These are phyloP conservation scores for Pseudogymnoascus sp. DNA, from an alignment of 2,329 filamentous ascomycete species.

Conservation along the genomic window DNA sequence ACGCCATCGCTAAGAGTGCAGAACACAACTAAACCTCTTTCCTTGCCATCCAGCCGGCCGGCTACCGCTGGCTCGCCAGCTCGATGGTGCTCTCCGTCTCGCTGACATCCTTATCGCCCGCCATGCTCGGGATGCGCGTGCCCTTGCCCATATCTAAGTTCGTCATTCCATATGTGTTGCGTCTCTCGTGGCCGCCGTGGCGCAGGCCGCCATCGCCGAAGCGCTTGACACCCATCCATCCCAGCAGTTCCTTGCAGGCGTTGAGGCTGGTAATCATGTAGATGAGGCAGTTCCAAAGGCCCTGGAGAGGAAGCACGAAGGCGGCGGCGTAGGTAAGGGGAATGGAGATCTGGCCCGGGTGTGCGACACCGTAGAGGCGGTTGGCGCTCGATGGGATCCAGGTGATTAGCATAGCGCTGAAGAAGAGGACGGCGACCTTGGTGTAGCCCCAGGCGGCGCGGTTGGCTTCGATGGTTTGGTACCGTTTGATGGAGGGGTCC, in stretches of 20 bases:
- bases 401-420: slow-evolving; percentile 60
- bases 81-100: not conserved
- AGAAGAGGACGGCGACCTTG: slow-evolving; percentile 63
- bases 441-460: slow-evolving; percentile 62
- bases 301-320: slow-evolving; percentile 70
- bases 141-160: not conserved
- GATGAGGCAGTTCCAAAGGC: slow-evolving; percentile 76
- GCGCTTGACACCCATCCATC: not conserved
- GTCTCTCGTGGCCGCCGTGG: not conserved
- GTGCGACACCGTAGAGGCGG: slow-evolving; percentile 60
- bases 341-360: slow-evolving; percentile 43
- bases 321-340: slow-evolving; percentile 62
- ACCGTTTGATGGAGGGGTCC: not conserved
- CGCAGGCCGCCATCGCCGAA: not conserved
- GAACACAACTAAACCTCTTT: not conserved
- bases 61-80: not conserved
- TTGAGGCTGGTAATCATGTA: slow-evolving; percentile 63
- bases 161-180: not conserved
- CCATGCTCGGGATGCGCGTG: slow-evolving; percentile 1
- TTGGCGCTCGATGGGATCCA: slow-evolving; percentile 75
- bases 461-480: slow-evolving; percentile 32
- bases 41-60: not conserved
- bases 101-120: not conserved
- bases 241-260: slow-evolving; percentile 44
- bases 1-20: slow-evolving; percentile 5